Percentiles rank a stretch among this genome's conserved stretches.
phyloP scores from a whole-genome alignment of 1,139 yeast genomes.

The Protomyces lactucae-debilis region DNA sequence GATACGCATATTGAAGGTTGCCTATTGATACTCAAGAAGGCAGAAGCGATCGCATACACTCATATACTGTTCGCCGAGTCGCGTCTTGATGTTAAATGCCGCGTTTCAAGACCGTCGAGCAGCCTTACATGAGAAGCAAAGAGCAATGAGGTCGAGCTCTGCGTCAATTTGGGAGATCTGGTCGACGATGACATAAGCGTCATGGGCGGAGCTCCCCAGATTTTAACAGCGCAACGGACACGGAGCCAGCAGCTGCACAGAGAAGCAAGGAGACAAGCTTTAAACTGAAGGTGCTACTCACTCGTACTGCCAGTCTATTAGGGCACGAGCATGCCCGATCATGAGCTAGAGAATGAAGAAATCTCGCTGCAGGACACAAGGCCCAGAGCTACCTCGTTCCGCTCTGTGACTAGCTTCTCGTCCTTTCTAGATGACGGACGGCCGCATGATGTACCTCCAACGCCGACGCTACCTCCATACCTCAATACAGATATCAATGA shows the following conservation, averaged over 20 bases:
- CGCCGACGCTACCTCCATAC: background rate
- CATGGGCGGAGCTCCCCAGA: background rate
- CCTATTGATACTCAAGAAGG: too few species aligned
- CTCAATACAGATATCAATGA: slow-evolving; percentile 30
- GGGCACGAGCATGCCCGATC: background rate
- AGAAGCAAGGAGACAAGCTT: too few species aligned
- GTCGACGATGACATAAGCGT: background rate
- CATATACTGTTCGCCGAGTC: too few species aligned
- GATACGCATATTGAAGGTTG: background rate
- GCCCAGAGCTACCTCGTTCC: background rate
- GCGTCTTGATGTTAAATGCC: too few species aligned
- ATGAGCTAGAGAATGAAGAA: background rate
- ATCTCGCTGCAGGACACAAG: background rate
- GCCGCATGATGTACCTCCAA: background rate
- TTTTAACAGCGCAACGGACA: too few species aligned
- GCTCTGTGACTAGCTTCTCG: background rate
- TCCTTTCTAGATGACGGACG: background rate
- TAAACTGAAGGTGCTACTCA: too few species aligned
- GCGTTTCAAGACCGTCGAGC: too few species aligned
- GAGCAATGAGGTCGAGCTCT: too few species aligned
- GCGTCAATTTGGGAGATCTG: background rate
- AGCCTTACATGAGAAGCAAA: too few species aligned
- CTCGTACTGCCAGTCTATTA: too few species aligned
- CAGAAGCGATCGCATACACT: too few species aligned
- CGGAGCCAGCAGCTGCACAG: too few species aligned